These are phyloP conservation scores for Edaphochlamys debaryana DNA, from an alignment of 139 green algal genomes.

Conservation along the genomic window DNA sequence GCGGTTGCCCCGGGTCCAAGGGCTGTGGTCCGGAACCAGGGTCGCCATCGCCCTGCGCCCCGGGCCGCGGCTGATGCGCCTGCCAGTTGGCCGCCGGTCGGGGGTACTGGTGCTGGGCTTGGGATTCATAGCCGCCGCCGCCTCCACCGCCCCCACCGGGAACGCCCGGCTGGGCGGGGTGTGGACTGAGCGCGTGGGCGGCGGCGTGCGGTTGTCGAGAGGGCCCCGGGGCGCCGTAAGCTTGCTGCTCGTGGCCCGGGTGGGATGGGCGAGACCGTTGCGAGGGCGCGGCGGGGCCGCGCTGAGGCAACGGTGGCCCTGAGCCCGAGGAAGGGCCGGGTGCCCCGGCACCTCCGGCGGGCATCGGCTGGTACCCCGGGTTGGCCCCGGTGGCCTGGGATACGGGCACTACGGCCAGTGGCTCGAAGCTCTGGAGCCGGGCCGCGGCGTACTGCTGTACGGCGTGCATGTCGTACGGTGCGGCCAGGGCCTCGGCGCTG, in stretches of 20 bases:
- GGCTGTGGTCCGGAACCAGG: neutral
- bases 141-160: too few species aligned
- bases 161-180: too few species aligned
- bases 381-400: too few species aligned
- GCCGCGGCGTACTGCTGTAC: slow-evolving; percentile 49
- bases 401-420: neutral
- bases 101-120: neutral
- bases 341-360: too few species aligned
- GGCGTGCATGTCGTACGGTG: slow-evolving; percentile 36
- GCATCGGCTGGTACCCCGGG: neutral
- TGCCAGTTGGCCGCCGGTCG: slow-evolving; percentile 19
- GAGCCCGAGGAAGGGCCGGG: too few species aligned
- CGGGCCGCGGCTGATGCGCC: neutral
- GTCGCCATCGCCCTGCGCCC: neutral
- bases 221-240: too few species aligned
- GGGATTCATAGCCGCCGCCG: too few species aligned
- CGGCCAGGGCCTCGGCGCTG: slow-evolving; percentile 27
- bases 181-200: too few species aligned
- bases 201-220: too few species aligned
- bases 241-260: slow-evolving; percentile 7
- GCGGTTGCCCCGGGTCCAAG: neutral
- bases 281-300: neutral
- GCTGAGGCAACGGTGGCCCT: too few species aligned
- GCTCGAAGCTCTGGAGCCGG: slow-evolving; percentile 60
- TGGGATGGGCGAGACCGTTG: neutral